These are phyloP conservation scores for Francoa sonchifolia DNA, from an alignment of 441 rosid species.

Conservation along the genomic window DNA sequence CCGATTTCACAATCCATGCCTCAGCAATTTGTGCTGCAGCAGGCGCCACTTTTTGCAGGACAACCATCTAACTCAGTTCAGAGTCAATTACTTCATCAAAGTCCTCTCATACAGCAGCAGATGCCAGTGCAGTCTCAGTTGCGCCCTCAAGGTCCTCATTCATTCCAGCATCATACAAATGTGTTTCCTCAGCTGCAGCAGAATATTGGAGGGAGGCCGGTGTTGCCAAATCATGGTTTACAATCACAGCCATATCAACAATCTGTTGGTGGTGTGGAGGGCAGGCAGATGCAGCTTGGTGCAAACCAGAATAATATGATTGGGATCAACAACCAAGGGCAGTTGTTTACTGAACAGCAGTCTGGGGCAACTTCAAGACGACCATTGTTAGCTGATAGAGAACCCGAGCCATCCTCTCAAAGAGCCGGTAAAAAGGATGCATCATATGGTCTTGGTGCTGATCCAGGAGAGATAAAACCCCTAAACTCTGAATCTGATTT, in stretches of 20 bases:
- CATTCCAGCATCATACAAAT: conserved; percentile 23
- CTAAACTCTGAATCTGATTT: conserved; percentile 28
- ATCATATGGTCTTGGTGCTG: conserved; percentile 13
- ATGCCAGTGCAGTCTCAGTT: conserved; percentile 30
- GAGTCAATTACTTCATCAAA: conserved; percentile 31
- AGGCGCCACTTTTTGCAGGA: conserved; percentile 35
- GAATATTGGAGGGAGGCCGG: conserved; percentile 27
- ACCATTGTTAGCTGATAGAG: conserved; percentile 11
- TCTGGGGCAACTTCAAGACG: conserved; percentile 19
- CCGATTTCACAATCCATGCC: conserved; percentile 26
- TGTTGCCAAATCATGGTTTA: conserved; percentile 24
- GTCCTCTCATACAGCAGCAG: conserved; percentile 29
- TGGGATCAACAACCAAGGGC: conserved; percentile 19
- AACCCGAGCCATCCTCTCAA: conserved; percentile 18
- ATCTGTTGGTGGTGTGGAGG: conserved; percentile 19
- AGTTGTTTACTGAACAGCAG: conserved; percentile 19
- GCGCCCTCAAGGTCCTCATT: conserved; percentile 31
- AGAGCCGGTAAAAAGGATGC: conserved; percentile 19
- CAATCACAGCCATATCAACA: conserved; percentile 24
- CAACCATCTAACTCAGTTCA: conserved; percentile 29
- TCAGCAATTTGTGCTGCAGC: conserved; percentile 35
- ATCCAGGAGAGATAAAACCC: conserved; percentile 17
- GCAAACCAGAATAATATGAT: conserved; percentile 20
- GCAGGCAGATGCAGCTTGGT: conserved; percentile 22
- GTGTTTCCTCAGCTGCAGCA: conserved; percentile 30